These are phyloP conservation scores for Corinectria fuckeliana DNA, from an alignment of 2,329 filamentous ascomycete genomes.

Conservation along the genomic window DNA sequence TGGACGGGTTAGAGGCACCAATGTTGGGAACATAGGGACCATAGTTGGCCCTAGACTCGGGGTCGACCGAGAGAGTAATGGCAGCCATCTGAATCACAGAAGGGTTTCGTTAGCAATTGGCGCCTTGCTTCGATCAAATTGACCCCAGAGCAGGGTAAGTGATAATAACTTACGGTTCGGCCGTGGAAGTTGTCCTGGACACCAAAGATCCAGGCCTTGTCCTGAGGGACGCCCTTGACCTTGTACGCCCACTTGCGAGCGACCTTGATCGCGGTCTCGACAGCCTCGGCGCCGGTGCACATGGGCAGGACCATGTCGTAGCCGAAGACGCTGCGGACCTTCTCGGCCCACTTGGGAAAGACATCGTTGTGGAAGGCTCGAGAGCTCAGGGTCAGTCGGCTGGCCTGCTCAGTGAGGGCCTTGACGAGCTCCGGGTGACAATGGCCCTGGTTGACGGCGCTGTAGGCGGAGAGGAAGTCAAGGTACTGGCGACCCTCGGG, in stretches of 20 bases:
- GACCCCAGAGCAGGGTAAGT: neutral
- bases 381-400: conserved; percentile 88
- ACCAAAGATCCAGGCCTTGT: conserved; percentile 59
- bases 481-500: conserved; percentile 95
- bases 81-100: conserved; percentile 74
- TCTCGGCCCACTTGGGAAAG: conserved; percentile 94
- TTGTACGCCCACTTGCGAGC: conserved; percentile 31
- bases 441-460: conserved; percentile 96
- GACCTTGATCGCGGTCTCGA: conserved; percentile 29
- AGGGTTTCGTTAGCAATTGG: conserved; percentile 8
- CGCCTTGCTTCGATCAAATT: neutral
- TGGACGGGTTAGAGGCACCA: conserved; percentile 77
- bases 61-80: conserved; percentile 93
- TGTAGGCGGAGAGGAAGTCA: conserved; percentile 98
- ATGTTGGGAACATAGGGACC: conserved; percentile 93
- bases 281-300: conserved; percentile 92
- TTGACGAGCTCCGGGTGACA: conserved; percentile 96
- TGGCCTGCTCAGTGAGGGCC: conserved; percentile 86
- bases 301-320: conserved; percentile 98
- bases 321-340: conserved; percentile 85
- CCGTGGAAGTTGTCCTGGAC: conserved; percentile 96
- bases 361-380: conserved; percentile 98
- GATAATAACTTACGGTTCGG: conserved; percentile 72
- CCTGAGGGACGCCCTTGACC: conserved; percentile 22
- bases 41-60: conserved; percentile 95